A percentile compares a stretch with the other conserved stretches of the same genome.
phyloP scores from a whole-genome alignment of 31 red algal species.

The Endocladia muricata region DNA sequence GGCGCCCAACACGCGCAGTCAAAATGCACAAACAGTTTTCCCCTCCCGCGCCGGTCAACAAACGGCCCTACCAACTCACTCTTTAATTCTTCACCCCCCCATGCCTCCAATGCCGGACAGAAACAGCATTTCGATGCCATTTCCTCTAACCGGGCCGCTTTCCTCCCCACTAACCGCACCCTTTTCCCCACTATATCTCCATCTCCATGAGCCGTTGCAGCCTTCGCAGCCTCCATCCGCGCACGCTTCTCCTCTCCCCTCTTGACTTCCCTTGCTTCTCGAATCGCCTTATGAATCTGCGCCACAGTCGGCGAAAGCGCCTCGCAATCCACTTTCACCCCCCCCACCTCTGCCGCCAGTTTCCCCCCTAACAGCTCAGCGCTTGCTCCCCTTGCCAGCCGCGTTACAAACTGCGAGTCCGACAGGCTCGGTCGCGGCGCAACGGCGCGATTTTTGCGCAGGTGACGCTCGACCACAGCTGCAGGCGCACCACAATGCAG shows the following conservation, averaged over 20 bases:
- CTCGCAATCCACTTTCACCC: background rate
- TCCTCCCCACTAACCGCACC: background rate
- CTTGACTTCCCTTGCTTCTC: background rate
- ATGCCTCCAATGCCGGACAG: slow-evolving; percentile 47
- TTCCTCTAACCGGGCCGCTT: background rate
- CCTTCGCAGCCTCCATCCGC: background rate
- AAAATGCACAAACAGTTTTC: slow-evolving; percentile 65
- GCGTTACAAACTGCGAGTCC: slow-evolving; percentile 11
- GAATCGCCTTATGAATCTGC: background rate
- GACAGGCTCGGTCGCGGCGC: slow-evolving; percentile 19
- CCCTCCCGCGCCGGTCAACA: slow-evolving; percentile 27
- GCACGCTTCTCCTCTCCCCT: background rate
- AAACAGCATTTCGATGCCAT: slow-evolving; percentile 56
- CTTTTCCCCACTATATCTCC: background rate
- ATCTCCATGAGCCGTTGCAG: background rate
- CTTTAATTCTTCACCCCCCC: slow-evolving; percentile 22
- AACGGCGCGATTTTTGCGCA: background rate
- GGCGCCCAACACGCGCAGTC: slow-evolving; percentile 87
- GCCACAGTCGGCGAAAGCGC: background rate
- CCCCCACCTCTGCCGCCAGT: background rate
- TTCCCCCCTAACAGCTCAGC: background rate
- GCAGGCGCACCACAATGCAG: slow-evolving; percentile 5
- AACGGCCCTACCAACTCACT: slow-evolving; percentile 82
- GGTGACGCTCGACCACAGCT: background rate
- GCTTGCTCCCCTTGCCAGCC: background rate